Percentiles rank a stretch among this genome's conserved stretches.
These are phyloP conservation scores for Bryoglossum gracile DNA, from an alignment of 495 filamentous ascomycete genomes.

Conservation along the genomic window DNA sequence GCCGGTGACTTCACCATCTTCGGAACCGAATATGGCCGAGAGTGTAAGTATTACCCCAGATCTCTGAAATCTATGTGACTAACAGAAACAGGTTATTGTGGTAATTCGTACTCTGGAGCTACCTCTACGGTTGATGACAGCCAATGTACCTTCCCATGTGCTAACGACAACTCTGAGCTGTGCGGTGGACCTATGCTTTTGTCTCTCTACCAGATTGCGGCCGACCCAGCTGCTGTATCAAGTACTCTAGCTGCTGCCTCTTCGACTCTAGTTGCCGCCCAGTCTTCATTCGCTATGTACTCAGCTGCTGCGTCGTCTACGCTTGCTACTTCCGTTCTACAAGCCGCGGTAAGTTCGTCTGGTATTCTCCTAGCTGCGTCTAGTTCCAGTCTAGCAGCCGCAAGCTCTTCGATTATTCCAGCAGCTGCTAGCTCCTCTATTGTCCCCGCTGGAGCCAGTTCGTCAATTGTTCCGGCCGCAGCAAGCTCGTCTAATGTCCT, in stretches of 20 bases:
- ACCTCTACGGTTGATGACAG: slow-evolving; percentile 33
- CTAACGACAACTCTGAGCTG: slow-evolving; percentile 27
- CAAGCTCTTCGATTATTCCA: no score
- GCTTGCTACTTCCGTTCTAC: no score
- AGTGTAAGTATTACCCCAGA: not conserved
- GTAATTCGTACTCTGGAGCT: slow-evolving; percentile 19
- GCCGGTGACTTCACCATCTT: not conserved
- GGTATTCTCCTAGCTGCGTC: no score
- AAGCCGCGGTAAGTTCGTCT: no score
- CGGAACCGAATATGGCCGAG: not conserved
- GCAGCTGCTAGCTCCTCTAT: no score
- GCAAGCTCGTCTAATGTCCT: no score
- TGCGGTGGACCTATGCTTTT: slow-evolving; percentile 28
- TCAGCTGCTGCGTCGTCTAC: no score
- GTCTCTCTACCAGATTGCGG: not conserved
- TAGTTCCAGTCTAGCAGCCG: no score
- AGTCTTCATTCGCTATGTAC: not conserved
- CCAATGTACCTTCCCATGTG: slow-evolving; percentile 38
- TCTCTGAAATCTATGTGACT: not conserved
- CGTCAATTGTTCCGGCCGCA: no score
- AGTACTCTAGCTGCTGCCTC: not conserved
- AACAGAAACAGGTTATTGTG: slow-evolving; percentile 39
- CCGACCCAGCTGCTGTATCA: not conserved
- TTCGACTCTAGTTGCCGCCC: not conserved
- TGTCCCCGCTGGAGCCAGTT: no score